Evolutionary conservation across 2,329 filamentous ascomycete genomes (phyloP).

Genomic region (Epichloe glyceriae): DNA sequence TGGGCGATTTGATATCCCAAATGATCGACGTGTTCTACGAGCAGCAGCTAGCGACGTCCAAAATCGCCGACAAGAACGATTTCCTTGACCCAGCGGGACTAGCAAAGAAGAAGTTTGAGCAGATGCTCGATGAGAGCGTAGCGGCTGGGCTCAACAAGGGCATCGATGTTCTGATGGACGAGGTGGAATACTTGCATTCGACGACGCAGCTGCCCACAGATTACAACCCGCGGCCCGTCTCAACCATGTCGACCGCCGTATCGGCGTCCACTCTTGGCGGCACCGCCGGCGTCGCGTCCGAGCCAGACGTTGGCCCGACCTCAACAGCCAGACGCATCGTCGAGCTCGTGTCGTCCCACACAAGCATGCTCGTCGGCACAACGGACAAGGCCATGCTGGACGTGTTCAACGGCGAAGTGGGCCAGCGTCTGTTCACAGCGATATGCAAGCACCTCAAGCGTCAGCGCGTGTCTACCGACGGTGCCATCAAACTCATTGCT

Average conservation of each 20-base stretch:
- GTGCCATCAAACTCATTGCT: conserved; percentile 83
- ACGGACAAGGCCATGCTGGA: conserved; percentile 98
- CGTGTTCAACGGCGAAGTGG: conserved; percentile 97
- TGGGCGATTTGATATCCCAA: conserved; percentile 93
- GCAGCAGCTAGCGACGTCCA: conserved; percentile 74
- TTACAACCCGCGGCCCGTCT: conserved; percentile 58
- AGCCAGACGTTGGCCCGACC: conserved; percentile 52
- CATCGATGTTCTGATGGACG: conserved; percentile 95
- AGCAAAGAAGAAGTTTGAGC: conserved; percentile 96
- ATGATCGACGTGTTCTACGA: conserved; percentile 99
- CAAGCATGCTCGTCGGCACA: conserved; percentile 81
- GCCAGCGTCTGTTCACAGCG: conserved; percentile 77
- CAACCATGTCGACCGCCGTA: conserved; percentile 11
- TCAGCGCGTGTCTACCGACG: conserved; percentile 79
- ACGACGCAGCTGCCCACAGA: conserved; percentile 78
- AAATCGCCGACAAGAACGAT: conserved; percentile 82
- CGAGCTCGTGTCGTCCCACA: conserved; percentile 76
- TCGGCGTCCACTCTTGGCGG: conserved; percentile 10
- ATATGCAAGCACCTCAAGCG: conserved; percentile 97
- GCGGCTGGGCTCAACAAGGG: conserved; percentile 93
- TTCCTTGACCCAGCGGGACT: conserved; percentile 85
- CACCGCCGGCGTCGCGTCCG: conserved; percentile 20
- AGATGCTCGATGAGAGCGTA: conserved; percentile 94
- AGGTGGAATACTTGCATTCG: conserved; percentile 89
- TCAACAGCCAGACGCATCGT: conserved; percentile 69